Base-by-base conservation (phyloP, 306 rosid species). In the Dicorynia guianensis region DNA sequence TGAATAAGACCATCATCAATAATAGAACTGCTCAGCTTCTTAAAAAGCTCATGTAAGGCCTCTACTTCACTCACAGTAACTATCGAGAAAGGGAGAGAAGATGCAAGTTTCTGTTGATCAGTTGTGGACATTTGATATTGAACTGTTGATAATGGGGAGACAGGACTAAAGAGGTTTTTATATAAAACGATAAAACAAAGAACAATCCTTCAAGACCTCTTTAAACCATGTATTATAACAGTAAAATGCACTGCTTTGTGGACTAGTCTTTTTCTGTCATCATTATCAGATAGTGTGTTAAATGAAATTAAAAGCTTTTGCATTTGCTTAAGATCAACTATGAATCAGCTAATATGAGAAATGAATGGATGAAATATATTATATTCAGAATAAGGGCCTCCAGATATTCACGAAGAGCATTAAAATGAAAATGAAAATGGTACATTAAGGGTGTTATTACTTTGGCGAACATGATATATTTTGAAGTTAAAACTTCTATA, bases 21-120 rank as follows among this genome's bases (percentile, higher is more conserved):
- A 72, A 94, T 83, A 34, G 97, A 89, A 80, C 91, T 91, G 84
- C 98, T 94, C 81, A 94, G 55, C 84, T 90, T 94, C 87, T 81
- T 83, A 74, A 75, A 94, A 57, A 94, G 98, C 78, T 82, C 97
- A 33, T 83, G 68, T 61, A 94, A 83, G 58, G 98, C 97, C 75
- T 88, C 90, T 17, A 94, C 94, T 73, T 94, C 98, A 67, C 76
- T 89, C 72, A 87, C 93, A 13, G 91, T 76, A 83, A 94, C 97
- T 94, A 84, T 69, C 17, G 62, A 58, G 7, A 72, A 39, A 30
- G 56, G 72, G 47, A 67, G 42, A 74, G 30, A 42, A 59, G n/a
- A 11, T 10, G 49, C 38, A 73, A 36, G 6, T 4, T 20, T 43
- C 19, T 33, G 70, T n/a, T 56, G 30, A 43, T 68, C 18, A 71